Evolutionary conservation across 768 basidiomycete genomes (phyloP).

Genomic region (Boletus reticuloceps): DNA sequence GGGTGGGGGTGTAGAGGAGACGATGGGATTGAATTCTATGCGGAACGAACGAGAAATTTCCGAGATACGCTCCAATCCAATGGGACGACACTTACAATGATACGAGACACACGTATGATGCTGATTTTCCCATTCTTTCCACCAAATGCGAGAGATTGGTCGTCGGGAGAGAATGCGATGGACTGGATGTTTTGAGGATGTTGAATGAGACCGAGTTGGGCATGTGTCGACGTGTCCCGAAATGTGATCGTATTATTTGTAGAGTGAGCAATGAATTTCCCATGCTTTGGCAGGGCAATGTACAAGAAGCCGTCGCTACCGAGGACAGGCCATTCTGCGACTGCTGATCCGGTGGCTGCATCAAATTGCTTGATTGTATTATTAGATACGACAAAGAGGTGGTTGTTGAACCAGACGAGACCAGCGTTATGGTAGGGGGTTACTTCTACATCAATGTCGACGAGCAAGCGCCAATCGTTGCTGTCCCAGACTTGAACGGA

Average conservation of each 20-base stretch:
- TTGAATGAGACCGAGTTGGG: background rate
- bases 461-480: too few relatives aligned
- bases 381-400: too few relatives aligned
- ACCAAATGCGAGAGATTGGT: background rate
- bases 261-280: background rate
- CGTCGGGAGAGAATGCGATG: background rate
- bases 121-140: background rate
- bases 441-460: too few relatives aligned
- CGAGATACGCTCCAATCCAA: background rate
- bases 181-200: background rate
- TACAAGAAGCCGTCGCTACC: background rate
- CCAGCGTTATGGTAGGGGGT: too few relatives aligned
- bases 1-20: background rate
- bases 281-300: background rate
- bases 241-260: background rate
- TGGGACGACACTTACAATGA: background rate
- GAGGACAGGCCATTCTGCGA: background rate
- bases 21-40: background rate
- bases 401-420: too few relatives aligned
- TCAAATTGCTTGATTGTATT: background rate
- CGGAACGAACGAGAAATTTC: too few relatives aligned
- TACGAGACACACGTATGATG: background rate
- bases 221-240: background rate
- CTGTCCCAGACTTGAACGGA: too few relatives aligned
- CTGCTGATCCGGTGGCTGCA: background rate